These are phyloP conservation scores for Cystobasidiopsis lactophilus DNA, from an alignment of 768 basidiomycete species.

Conservation along the genomic window DNA sequence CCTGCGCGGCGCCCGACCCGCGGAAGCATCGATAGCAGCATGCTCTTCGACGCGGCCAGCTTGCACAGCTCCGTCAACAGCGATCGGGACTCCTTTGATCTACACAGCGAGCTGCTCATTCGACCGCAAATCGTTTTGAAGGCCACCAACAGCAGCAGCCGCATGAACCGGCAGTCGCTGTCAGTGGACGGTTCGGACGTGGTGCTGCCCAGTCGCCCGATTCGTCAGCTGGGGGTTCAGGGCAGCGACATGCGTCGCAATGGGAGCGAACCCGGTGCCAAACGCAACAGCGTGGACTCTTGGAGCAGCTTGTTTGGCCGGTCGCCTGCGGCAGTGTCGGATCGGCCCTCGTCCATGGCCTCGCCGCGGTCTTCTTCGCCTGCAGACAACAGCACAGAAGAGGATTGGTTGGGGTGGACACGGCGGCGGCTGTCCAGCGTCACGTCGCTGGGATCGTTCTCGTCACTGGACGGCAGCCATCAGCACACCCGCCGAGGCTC, in stretches of 20 bases:
- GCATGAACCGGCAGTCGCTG: neutral
- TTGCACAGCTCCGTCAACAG: too few species aligned
- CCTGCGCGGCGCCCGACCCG: too few species aligned
- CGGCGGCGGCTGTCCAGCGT: neutral
- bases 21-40: too few species aligned
- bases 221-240: neutral
- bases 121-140: slow-evolving; percentile 3
- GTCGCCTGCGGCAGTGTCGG: neutral
- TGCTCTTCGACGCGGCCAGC: too few species aligned
- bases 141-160: neutral
- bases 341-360: neutral
- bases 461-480: too few species aligned
- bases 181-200: neutral
- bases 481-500: too few species aligned
- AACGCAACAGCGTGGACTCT: neutral
- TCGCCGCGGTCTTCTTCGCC: neutral
- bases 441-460: neutral
- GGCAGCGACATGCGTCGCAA: neutral
- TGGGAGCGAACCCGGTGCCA: neutral
- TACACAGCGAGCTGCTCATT: neutral
- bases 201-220: too few species aligned
- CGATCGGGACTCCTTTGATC: too few species aligned
- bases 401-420: neutral
- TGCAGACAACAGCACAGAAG: neutral
- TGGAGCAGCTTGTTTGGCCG: neutral